Percentiles rank a stretch among this genome's conserved stretches.
Conservation (phyloP, 1,284 basidiomycete genomes). For the Ustilago shanxiensis region DNA sequence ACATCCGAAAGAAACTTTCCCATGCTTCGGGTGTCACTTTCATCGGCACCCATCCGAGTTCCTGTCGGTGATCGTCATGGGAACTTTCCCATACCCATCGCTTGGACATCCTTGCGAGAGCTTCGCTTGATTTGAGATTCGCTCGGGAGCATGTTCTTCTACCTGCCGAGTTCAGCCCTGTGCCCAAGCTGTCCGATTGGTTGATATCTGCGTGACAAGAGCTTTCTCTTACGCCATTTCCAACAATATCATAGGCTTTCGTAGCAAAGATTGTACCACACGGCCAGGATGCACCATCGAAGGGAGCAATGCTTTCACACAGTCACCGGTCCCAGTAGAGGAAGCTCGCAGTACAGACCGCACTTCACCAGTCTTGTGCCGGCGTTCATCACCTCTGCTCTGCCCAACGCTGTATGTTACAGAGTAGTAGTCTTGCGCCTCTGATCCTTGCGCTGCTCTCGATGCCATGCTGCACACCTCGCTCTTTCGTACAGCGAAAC, state of each 20-base stretch:
- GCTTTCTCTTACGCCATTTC: neutral
- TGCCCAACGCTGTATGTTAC: too few relatives aligned
- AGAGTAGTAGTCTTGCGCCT: neutral
- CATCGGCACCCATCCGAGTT: neutral
- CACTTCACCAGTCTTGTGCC: neutral
- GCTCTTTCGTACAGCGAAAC: constrained; percentile 2
- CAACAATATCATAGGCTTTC: neutral
- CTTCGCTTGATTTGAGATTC: constrained; percentile 1
- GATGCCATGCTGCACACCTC: neutral
- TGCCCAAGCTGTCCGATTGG: constrained; percentile 14
- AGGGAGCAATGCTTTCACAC: neutral
- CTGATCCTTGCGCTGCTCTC: neutral
- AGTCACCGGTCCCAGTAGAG: neutral
- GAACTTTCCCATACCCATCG: constrained; percentile 26
- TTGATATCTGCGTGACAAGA: neutral
- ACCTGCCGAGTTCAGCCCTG: constrained; percentile 5
- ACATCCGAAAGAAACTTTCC: neutral
- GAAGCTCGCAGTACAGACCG: neutral
- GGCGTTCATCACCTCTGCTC: too few relatives aligned
- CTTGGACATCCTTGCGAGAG: constrained; percentile 6
- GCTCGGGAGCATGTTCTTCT: neutral
- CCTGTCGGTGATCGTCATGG: constrained; percentile 10
- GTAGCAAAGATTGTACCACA: neutral
- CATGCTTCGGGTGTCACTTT: constrained; percentile 4
- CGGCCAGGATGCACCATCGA: neutral